Base-by-base conservation (phyloP, 805 yeast species). In the Saccharomyces mikatae region DNA sequence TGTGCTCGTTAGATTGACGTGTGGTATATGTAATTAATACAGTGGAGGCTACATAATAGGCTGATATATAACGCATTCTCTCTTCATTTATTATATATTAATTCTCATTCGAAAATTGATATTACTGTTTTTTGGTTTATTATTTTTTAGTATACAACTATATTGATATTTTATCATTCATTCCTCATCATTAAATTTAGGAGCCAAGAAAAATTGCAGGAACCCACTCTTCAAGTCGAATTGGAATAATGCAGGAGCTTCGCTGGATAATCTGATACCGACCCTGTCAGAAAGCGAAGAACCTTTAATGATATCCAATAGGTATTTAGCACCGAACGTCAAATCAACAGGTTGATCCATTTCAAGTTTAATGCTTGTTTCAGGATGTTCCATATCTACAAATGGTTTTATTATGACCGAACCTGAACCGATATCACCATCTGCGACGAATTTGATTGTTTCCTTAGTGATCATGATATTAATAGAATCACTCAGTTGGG, bases 181-280 rank as follows among this genome's bases (percentile, higher is more conserved):
- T 60, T 87, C 94, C 60, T 88, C 96, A 60, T 91, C 98, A 61
- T 87, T 96, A 70, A 94, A 89, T 80, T 94, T 92, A 56, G 99
- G 99, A 63, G 99, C 99, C 71, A 94, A 80, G 81, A 88, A 94
- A 81, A 87, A 94, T 71, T 96, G 86, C 71, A 94, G 78, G 74
- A 89, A 88, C 53, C 99, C 99, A 71, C 92, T 87, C 32, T 67
- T 62, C 68, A 94, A 78, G 73, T 86, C 86, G 76, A 86, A 94
- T 75, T 92, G 97, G 68, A 94, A 89, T 71, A 90, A 76, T 46
- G 97, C 96, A 32, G 99, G 99, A 14, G 94, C 84, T 69, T 87
- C 89, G 66, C 87, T 92, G 21, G 96, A 87, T 67, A 94, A 80
- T 72, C 89, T 87, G 60, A 94, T 79, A 46, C 94, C 87, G 57